Percentiles rank a stretch among this genome's conserved stretches.
Evolutionary conservation across 805 yeast genomes (phyloP).

Genomic region (Kodamaea sagamina): DNA sequence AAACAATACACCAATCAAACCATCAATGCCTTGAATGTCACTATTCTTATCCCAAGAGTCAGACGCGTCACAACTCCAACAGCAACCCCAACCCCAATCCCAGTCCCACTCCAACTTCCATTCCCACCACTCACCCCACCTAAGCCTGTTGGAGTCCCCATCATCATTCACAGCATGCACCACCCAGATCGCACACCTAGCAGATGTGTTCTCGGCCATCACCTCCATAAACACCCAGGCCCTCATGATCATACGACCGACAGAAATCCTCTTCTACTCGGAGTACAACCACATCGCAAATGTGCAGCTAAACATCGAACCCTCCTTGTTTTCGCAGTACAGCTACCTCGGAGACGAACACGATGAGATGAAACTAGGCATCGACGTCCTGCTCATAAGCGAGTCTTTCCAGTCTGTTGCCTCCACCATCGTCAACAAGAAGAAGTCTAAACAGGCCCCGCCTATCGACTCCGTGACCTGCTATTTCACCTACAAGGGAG

Average conservation of each 20-base stretch:
- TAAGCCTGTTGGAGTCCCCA: slow-evolving; percentile 1
- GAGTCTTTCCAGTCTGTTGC: slow-evolving; percentile 40
- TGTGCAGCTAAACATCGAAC: slow-evolving; percentile 37
- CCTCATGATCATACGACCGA: slow-evolving; percentile 32
- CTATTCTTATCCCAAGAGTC: slow-evolving; percentile 8
- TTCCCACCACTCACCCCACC: no score
- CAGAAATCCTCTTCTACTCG: slow-evolving; percentile 36
- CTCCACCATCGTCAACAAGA: slow-evolving; percentile 15
- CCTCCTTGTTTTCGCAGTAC: slow-evolving; percentile 36
- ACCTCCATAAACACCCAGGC: slow-evolving; percentile 37
- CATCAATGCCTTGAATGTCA: no score
- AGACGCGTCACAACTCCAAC: not conserved
- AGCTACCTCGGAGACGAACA: slow-evolving; percentile 18
- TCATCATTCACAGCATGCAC: slow-evolving; percentile 38
- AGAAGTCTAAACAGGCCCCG: slow-evolving; percentile 14
- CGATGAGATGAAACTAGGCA: slow-evolving; percentile 28
- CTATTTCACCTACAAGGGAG: slow-evolving; percentile 39
- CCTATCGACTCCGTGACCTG: slow-evolving; percentile 30
- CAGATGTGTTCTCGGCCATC: slow-evolving; percentile 37
- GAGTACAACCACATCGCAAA: slow-evolving; percentile 41
- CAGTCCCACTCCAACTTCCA: slow-evolving; percentile 18
- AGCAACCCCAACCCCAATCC: no score
- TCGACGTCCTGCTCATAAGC: slow-evolving; percentile 37
- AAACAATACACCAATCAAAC: no score
- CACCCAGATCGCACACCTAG: slow-evolving; percentile 37